Evolutionary conservation across 1,284 basidiomycete genomes (phyloP), one percentile per base, ranked within the genome.

Genomic region (Irpex lacteus): DNA sequence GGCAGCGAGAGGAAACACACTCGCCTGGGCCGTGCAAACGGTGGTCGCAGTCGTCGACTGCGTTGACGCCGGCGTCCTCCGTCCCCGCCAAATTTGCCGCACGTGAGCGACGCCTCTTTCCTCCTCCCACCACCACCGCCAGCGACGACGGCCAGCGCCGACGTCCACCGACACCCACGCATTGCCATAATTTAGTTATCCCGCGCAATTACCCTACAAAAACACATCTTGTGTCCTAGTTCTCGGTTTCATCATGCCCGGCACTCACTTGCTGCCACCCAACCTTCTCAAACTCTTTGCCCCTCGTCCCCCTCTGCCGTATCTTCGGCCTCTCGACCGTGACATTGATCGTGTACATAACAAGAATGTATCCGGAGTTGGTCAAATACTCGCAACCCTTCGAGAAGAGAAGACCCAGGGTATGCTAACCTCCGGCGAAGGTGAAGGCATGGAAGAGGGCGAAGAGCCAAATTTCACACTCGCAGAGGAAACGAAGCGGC

Each of bases 261-360:
- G 90, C 57, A 95, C 94, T 6, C 91, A 95, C 77, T 83, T 96
- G 49, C 85, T 98, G 53, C 96, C 96, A 5, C 94, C 95, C 7
- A 97, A 98, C 77, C 87, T 98, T 60, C 87, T 98, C 75, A 94
- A 95, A 76, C 90, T 98, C 69, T 98, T 98, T 75, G 91, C 95
- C 0, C 95, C 96, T 13, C 88, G 96, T 15, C 93, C 95, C 1
- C 92, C 91, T 2, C 84, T 97, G 1, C 90, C 90, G 0, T 98
- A 95, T 75, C 74, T 89, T 49, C 89, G 94, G 36, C 95, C 96
- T 0, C 81, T 95, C 34, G 94, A 91, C 73, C 88, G 82, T 70
- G 94, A 97, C 74, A 88, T 91, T 54, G 85, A 91, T 74, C 87
- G 89, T 44, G 83, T 95, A 63, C 84, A 80, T 38, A 75, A 79